Percentiles rank a stretch among this genome's conserved stretches.
phyloP scores from a whole-genome alignment of 2,329 filamentous ascomycete genomes.

The Diaporthe helianthi region DNA sequence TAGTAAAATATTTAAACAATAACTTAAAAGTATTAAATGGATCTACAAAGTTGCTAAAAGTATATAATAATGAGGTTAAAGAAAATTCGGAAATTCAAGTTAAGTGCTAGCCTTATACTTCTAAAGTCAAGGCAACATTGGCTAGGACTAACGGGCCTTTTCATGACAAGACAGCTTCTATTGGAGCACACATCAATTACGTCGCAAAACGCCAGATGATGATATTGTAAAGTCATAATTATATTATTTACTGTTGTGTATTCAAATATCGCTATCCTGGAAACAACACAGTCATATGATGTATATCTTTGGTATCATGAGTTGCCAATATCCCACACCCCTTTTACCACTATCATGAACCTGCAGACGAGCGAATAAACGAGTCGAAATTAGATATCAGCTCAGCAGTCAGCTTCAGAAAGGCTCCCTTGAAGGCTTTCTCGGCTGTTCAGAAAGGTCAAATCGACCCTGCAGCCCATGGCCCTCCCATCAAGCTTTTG shows the following conservation, averaged over 20 bases:
- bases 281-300: not conserved
- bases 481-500: conserved; percentile 53
- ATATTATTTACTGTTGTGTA: conserved; percentile 11
- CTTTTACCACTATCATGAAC: not conserved
- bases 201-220: not conserved
- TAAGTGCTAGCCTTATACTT: not conserved
- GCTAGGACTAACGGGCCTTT: not conserved
- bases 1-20: too few relatives aligned
- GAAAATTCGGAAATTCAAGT: not conserved
- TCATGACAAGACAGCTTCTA: not conserved
- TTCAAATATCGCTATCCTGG: not conserved
- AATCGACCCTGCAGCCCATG: conserved; percentile 53
- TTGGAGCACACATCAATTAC: not conserved
- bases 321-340: not conserved
- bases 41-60: not conserved
- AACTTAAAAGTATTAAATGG: too few relatives aligned
- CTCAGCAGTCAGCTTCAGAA: conserved; percentile 50
- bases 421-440: conserved; percentile 52
- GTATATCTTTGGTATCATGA: not conserved
- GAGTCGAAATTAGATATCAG: not conserved
- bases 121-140: not conserved
- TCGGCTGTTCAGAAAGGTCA: conserved; percentile 50
- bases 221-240: not conserved
- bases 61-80: not conserved
- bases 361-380: not conserved